Conservation (phyloP, 257 asterid species). For the Phtheirospermum japonicum region DNA sequence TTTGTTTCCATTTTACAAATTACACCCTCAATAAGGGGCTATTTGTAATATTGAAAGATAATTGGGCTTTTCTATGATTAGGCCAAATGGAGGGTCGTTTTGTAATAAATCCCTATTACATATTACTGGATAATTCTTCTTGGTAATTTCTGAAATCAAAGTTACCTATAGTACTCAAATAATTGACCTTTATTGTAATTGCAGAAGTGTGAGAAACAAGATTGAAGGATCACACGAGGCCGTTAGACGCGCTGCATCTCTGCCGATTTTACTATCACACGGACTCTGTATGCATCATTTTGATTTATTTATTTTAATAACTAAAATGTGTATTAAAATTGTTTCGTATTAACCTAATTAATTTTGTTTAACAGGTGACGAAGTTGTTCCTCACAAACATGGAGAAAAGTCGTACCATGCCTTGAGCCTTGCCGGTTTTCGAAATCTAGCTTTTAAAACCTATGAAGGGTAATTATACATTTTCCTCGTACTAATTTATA, state of each 20-base stretch:
- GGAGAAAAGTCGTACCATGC: conserved; percentile 75
- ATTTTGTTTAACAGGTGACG: conserved; percentile 59
- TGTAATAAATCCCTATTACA: neutral
- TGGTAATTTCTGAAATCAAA: neutral
- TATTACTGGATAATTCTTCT: neutral
- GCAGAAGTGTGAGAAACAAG: conserved; percentile 72
- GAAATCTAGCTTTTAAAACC: conserved; percentile 56
- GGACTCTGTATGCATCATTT: conserved; percentile 62
- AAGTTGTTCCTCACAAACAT: conserved; percentile 66
- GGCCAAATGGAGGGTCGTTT: too few relatives aligned
- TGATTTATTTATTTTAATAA: too few relatives aligned
- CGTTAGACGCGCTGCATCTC: conserved; percentile 80
- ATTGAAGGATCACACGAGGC: conserved; percentile 84
- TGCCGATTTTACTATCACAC: conserved; percentile 88
- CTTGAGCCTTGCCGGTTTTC: conserved; percentile 79
- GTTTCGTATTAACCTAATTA: conserved; percentile 14
- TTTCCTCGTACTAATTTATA: conserved; percentile 5
- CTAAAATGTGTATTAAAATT: neutral
- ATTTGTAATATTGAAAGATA: too few relatives aligned
- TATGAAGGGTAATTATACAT: conserved; percentile 57
- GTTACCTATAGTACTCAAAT: too few relatives aligned
- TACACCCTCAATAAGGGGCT: neutral
- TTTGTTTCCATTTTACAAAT: too few relatives aligned
- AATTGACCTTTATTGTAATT: conserved; percentile 14
- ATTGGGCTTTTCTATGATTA: too few relatives aligned